phyloP scores from a whole-genome alignment of 768 basidiomycete species.

The Phylloporus rhodoxanthus region DNA sequence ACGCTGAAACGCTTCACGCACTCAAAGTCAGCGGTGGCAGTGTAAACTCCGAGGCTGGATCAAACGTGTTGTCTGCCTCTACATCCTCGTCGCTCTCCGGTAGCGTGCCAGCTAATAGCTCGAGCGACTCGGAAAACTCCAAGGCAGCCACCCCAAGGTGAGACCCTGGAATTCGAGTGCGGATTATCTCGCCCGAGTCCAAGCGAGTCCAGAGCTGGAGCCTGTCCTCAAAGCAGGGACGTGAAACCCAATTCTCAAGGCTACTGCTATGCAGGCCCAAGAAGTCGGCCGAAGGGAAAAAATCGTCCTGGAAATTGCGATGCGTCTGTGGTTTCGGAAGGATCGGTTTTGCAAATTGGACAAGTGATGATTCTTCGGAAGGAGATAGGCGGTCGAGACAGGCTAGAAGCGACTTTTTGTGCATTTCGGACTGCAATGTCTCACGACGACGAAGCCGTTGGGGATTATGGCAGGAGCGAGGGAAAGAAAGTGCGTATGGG shows the following conservation, averaged over 20 bases:
- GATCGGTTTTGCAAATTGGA: constrained; percentile 36
- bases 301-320: constrained; percentile 31
- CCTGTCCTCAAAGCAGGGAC: constrained; percentile 75
- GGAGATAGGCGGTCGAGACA: constrained; percentile 39
- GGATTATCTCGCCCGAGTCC: constrained; percentile 33
- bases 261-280: constrained; percentile 40
- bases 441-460: constrained; percentile 32
- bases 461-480: constrained; percentile 49
- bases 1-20: constrained; percentile 10
- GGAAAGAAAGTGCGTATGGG: constrained; percentile 37
- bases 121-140: constrained; percentile 64
- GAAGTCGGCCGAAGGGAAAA: constrained; percentile 15
- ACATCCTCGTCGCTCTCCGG: constrained; percentile 12
- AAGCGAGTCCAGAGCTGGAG: constrained; percentile 47
- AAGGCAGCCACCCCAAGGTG: constrained; percentile 61
- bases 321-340: constrained; percentile 25
- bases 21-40: constrained; percentile 15
- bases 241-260: constrained; percentile 61
- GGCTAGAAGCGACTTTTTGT: constrained; percentile 46
- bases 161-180: constrained; percentile 41
- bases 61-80: constrained; percentile 6
- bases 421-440: constrained; percentile 41
- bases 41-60: constrained; percentile 14
- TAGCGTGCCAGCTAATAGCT: constrained; percentile 53
- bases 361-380: constrained; percentile 40